Base-by-base conservation (phyloP, 2,329 filamentous ascomycete species). In the Drechslerella coelobrocha region DNA sequence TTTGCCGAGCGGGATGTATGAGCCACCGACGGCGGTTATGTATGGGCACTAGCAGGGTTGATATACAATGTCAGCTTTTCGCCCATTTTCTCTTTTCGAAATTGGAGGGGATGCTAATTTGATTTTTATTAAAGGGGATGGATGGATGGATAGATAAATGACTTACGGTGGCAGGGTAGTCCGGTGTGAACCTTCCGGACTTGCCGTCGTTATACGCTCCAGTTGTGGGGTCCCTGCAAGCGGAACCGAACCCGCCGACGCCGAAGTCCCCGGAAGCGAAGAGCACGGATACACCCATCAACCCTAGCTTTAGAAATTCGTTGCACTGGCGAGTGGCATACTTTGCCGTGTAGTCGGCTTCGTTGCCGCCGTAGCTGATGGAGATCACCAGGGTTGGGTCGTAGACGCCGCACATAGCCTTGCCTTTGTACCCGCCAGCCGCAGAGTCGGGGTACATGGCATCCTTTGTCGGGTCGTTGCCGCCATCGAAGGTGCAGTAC, bases 281-380 rank as follows among this genome's bases (percentile, higher is more conserved):
- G 27, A 89, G 78, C 14, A 89, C 81, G 0, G 84, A 84, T 2
- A 88, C 83, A 14, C 88, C 88, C 47, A 87, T 84, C 0, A 85
- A 83, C 10, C 86, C 87, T 23, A 89, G 84, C 74, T 88, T 83
- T 45, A 84, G 84, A 75, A 88, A 87, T 72, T 86, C 80, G 72
- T 84, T 82, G 80, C 88, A 90, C 12, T 88, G 85, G 51, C 83
- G 82, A 50, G 81, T 80, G 12, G 85, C 85, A 75, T 89, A 90
- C 12, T 83, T 82, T 1, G 79, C 75, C 0, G 88, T 87, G 0
- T 89, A 81, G 7, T 84, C 83, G 74, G 88, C 84, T 78, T 90
- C 88, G 56, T 85, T 83, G 66, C 89, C 86, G 48, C 86, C 87
- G 76, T 89, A 90, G 0, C 86, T 88, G 14, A 84, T 86, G 7